Percentiles rank a stretch among this genome's conserved stretches.
These are phyloP conservation scores for Emmonsia crescens DNA, from an alignment of 2,329 filamentous ascomycete species.

Conservation along the genomic window DNA sequence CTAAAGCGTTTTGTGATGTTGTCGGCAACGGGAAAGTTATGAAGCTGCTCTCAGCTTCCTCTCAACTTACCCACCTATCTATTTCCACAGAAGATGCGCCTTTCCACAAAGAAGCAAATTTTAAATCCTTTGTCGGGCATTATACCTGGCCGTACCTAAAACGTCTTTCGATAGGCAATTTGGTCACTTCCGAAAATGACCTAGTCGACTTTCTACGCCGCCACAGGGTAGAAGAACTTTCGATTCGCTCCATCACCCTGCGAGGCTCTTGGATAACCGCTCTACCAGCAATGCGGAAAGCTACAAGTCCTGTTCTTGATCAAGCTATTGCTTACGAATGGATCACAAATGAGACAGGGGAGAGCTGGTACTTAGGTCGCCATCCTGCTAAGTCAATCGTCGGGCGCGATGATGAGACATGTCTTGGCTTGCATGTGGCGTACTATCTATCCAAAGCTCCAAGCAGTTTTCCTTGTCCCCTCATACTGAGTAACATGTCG, in stretches of 20 bases:
- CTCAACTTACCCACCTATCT: background rate
- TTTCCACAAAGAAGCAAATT: background rate
- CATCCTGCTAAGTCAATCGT: background rate
- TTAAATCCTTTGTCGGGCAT: background rate
- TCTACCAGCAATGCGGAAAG: background rate
- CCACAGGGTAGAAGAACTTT: slow-evolving; percentile 1
- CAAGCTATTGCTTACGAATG: background rate
- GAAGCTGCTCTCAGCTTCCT: background rate
- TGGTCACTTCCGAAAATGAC: background rate
- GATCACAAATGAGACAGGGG: background rate
- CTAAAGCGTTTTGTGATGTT: background rate
- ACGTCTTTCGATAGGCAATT: background rate
- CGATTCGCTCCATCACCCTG: background rate
- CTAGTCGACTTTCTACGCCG: background rate
- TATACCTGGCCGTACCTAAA: background rate
- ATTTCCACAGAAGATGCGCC: background rate
- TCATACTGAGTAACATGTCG: background rate
- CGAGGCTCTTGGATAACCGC: background rate
- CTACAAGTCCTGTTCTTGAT: background rate
- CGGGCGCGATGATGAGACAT: background rate
- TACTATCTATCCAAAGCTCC: background rate
- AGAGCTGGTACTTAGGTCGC: background rate
- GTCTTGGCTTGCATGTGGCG: background rate
- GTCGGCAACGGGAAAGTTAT: background rate
- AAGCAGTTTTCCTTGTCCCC: background rate